These are phyloP conservation scores for Calonectria fujianensis DNA, from an alignment of 2,329 filamentous ascomycete species.

Conservation along the genomic window DNA sequence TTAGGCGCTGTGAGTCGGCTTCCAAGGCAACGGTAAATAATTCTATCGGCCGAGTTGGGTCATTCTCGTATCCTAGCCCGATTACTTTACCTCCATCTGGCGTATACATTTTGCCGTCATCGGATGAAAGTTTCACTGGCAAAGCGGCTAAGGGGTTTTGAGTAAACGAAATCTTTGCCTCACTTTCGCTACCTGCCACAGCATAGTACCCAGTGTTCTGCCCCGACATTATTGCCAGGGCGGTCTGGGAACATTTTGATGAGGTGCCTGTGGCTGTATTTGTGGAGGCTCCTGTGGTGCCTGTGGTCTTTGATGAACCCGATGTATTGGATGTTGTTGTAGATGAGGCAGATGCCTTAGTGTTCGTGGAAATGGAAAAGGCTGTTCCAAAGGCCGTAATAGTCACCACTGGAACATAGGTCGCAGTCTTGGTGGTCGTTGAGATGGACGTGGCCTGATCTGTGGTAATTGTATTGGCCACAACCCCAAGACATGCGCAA, in stretches of 20 bases:
- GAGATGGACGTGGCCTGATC: neutral
- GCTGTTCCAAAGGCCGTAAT: neutral
- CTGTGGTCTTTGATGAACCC: neutral
- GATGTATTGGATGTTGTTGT: neutral
- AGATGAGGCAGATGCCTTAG: neutral
- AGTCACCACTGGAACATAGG: neutral
- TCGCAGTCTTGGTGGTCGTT: neutral
- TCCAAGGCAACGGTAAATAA: neutral
- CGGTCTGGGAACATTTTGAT: neutral
- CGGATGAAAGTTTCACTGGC: neutral
- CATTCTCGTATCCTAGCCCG: neutral
- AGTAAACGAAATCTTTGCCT: neutral
- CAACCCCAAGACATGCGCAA: slow-evolving; percentile 1
- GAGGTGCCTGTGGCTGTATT: neutral
- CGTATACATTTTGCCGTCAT: neutral
- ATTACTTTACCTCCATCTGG: neutral
- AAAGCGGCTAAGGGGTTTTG: neutral
- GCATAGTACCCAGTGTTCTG: neutral
- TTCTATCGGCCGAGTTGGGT: slow-evolving; percentile 5
- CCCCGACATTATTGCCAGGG: neutral
- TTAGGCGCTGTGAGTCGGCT: slow-evolving; percentile 12
- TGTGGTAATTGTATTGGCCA: neutral
- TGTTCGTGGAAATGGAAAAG: neutral
- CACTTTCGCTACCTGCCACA: neutral
- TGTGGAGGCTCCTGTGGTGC: neutral